Base-by-base conservation (phyloP, 2,329 filamentous ascomycete genomes). In the Apiospora marii region DNA sequence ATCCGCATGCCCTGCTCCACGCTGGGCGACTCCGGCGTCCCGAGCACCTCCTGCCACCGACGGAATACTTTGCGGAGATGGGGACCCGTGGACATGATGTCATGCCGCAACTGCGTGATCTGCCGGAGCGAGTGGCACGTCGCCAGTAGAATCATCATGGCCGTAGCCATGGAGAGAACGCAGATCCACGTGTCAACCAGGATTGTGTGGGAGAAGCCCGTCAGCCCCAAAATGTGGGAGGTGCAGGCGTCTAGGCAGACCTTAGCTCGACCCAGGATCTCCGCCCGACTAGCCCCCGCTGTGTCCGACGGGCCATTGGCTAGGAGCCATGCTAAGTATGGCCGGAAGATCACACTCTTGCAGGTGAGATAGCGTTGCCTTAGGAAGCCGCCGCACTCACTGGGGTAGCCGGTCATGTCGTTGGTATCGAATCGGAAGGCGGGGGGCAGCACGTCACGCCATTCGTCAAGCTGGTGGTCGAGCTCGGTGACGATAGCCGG, bases 151-250 rank as follows among this genome's bases (percentile, higher is more conserved):
- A 87, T 83, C 3, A 87, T 82, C 85, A 87, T 87, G 3, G 84
- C 85, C 0, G 84, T 84, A 0, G 85, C 84, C 85, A 87, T 87
- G 0, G 86, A 88, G 0, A 89, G 75, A 0, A 86, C 86, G 67
- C 87, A 89, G 30, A 88, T 88, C 87, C 87, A 89, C 0, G 86
- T 87, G 74, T 89, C 87, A 1, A 88, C 83, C 46, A 89, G 77
- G 0, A 88, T 82, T 0, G 87, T 89, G 68, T 89, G 87, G 0
- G 84, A 80, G 71, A 86, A 87, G 0, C 84, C 83, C 30, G 84
- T 76, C 4, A 88, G 74, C 51, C 88, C 87, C 53, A 86, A 77
- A 0, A 87, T 86, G 70, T 88, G 87, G 51, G 87, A 73, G 19
- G 86, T 75, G 44, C 86, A 87, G 0, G 86, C 85, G 70, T 87